These are phyloP conservation scores for Rhynchosporium secalis DNA, from an alignment of 2,329 filamentous ascomycete species.

Conservation along the genomic window DNA sequence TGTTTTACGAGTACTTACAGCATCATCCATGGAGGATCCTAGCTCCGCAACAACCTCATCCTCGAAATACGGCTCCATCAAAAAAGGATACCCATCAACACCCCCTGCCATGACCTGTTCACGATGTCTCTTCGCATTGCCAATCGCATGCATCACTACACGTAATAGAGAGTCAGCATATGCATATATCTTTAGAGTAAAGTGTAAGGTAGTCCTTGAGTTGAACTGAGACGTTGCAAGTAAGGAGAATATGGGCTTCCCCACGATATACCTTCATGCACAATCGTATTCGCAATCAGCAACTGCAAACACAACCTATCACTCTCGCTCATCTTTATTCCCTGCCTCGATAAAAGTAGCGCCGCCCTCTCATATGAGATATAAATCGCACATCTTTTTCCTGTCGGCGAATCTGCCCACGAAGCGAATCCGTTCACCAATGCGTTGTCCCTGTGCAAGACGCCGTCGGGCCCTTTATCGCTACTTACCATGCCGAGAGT, in stretches of 20 bases:
- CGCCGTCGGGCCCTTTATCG: background rate
- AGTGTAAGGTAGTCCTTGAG: too few species aligned
- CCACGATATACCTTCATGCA: background rate
- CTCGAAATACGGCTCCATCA: conserved; percentile 2
- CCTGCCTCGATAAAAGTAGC: background rate
- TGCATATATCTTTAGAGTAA: too few species aligned
- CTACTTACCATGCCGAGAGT: background rate
- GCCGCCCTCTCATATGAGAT: conserved; percentile 10
- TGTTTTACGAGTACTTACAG: background rate
- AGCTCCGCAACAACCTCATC: conserved; percentile 7
- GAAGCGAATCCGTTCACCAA: background rate
- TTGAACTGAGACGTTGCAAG: too few species aligned
- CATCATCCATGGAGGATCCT: conserved; percentile 2
- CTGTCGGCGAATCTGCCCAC: background rate
- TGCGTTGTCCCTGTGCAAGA: background rate
- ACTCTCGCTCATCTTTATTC: background rate
- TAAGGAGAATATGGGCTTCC: too few species aligned
- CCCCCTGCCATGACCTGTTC: conserved; percentile 6
- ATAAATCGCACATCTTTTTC: background rate
- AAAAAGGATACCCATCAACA: background rate
- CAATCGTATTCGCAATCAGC: conserved; percentile 1
- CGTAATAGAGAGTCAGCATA: too few species aligned
- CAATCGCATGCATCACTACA: conserved; percentile 6
- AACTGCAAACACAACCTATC: conserved; percentile 10
- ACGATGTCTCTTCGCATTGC: conserved; percentile 5